Evolutionary conservation across 768 basidiomycete genomes (phyloP), one percentile per base, ranked within the genome.

Genomic region (Steccherinum ochraceum): DNA sequence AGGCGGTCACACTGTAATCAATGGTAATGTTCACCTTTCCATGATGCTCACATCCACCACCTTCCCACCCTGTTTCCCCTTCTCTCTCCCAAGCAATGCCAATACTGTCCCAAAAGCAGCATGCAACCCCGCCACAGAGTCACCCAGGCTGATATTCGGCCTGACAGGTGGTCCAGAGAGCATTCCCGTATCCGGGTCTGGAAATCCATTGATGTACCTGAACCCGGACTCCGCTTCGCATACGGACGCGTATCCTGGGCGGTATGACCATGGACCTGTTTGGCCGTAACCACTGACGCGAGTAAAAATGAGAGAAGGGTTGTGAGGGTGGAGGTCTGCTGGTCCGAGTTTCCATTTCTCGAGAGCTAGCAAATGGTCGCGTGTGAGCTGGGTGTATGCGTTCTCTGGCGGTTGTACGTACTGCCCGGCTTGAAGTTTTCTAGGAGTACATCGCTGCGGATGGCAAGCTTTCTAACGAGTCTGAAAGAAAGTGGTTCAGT

Each of bases 241-340:
- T 2, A 87, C 84, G 3, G 84, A 83, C 2, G 85, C 84, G 54
- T 82, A 87, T 18, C 85, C 84, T 4, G 84, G 83, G 11, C 83
- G 76, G 18, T 77, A 73, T 0, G 81, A 74, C 84, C 84, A 86
- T 19, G 85, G 84, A 1, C 84, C 85, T 0, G 82, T 85, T 58
- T 87, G 85, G 2, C 85, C 84, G 56, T 85, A 87, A 5, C 85
- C 84, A 55, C 83, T 84, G 19, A 87, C 81, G 55, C 93, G 90
- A 5, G 93, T 95, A 62, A 90, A 93, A 59, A 97, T 89, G 51
- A 97, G 76, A 48, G 82, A 84, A 0, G 91, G 87, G 58, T 95
- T 94, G 53, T 82, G 79, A n/a, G 80, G 81, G 19, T 77, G 79
- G 3, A 86, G 61, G 49, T 74, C 72, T 11, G 66, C 66, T 2